These are phyloP conservation scores for Chlamydomonas reinhardtii DNA, from an alignment of 163 green algal species.

Conservation along the genomic window DNA sequence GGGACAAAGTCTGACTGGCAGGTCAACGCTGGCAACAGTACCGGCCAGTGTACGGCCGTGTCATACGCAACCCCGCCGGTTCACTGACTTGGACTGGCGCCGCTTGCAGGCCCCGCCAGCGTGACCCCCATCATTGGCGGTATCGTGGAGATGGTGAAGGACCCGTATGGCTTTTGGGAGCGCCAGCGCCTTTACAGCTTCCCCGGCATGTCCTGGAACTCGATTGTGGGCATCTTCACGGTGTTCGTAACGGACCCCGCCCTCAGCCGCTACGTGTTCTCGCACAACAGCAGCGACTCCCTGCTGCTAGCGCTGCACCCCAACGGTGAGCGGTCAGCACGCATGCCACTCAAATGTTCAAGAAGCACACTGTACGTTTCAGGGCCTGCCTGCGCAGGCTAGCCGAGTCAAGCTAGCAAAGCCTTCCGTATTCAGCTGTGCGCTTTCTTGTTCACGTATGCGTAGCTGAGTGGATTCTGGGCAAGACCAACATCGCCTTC, in stretches of 20 bases:
- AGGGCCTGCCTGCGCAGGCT: too few relatives aligned
- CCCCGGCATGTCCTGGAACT: constrained; percentile 72
- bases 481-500: constrained; percentile 89
- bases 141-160: constrained; percentile 87
- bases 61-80: too few relatives aligned
- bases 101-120: constrained; percentile 64
- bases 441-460: too few relatives aligned
- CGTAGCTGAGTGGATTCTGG: constrained; percentile 72
- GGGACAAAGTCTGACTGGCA: too few relatives aligned
- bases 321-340: constrained; percentile 10
- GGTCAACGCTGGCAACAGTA: too few relatives aligned
- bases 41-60: too few relatives aligned
- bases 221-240: constrained; percentile 84
- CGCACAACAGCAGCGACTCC: constrained; percentile 67
- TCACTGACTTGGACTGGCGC: too few relatives aligned
- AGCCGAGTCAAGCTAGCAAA: too few relatives aligned
- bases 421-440: too few relatives aligned
- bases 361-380: too few relatives aligned
- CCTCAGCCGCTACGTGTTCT: constrained; percentile 77
- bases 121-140: constrained; percentile 82
- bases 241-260: constrained; percentile 87
- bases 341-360: too few relatives aligned
- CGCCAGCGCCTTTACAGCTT: constrained; percentile 75
- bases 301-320: constrained; percentile 62
- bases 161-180: constrained; percentile 91